phyloP scores from a whole-genome alignment of 306 rosid species.

The Begonia fuchsioides region DNA sequence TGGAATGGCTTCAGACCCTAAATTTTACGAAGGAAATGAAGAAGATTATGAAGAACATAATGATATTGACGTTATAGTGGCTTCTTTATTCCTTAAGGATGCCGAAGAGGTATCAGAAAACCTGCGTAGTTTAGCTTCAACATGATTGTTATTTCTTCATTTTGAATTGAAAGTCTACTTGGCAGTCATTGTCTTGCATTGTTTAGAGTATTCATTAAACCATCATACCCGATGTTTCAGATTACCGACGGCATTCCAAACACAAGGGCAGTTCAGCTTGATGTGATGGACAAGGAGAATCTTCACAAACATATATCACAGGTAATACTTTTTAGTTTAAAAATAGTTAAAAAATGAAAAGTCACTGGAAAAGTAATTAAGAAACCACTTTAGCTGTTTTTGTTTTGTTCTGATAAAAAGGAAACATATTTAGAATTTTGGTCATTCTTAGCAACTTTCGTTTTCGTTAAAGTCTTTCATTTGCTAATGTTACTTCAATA shows the following conservation, averaged over 20 bases:
- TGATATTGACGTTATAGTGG: slow-evolving; percentile 70
- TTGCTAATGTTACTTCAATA: background rate
- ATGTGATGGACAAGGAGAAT: slow-evolving; percentile 40
- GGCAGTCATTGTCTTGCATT: too few species aligned
- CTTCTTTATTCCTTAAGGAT: slow-evolving; percentile 77
- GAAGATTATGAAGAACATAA: slow-evolving; percentile 48
- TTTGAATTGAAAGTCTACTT: too few species aligned
- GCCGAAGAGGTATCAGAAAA: slow-evolving; percentile 57
- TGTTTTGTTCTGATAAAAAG: too few species aligned
- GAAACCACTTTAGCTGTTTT: too few species aligned
- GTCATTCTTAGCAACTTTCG: too few species aligned
- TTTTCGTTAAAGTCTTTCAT: too few species aligned
- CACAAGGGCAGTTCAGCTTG: slow-evolving; percentile 66
- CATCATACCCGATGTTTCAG: slow-evolving; percentile 13
- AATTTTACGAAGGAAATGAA: slow-evolving; percentile 28
- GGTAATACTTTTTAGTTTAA: slow-evolving; percentile 24
- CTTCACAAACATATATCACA: slow-evolving; percentile 46
- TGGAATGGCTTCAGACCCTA: slow-evolving; percentile 32
- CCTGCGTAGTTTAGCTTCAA: background rate
- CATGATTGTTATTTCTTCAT: too few species aligned
- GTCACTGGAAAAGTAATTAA: too few species aligned
- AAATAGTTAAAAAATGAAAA: too few species aligned
- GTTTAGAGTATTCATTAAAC: too few species aligned
- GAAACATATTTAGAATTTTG: too few species aligned
- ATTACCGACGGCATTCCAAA: slow-evolving; percentile 62